These are phyloP conservation scores for Pseudohalonectria lignicola DNA, from an alignment of 2,329 filamentous ascomycete species.

Conservation along the genomic window DNA sequence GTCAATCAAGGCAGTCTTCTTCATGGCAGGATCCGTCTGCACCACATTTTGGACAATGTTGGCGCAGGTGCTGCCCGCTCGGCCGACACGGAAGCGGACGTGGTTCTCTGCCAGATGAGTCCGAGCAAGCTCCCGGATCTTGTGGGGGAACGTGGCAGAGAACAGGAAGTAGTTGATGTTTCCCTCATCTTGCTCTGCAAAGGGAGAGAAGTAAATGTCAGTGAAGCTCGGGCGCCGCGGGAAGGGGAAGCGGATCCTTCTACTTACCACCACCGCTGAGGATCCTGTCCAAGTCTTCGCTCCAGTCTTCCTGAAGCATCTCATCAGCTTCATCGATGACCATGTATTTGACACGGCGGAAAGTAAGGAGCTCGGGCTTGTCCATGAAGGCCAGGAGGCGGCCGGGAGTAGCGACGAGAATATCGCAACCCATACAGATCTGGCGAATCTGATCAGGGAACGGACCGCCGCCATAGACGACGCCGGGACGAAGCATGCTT, in stretches of 20 bases:
- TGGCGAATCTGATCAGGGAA: conserved; percentile 58
- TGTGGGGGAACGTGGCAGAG: conserved; percentile 85
- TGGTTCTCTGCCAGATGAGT: conserved; percentile 64
- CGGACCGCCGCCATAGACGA: conserved; percentile 78
- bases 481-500: conserved; percentile 85
- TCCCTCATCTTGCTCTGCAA: conserved; percentile 63
- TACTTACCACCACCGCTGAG: conserved; percentile 69
- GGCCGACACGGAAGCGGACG: conserved; percentile 75
- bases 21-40: conserved; percentile 51
- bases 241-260: background rate
- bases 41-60: conserved; percentile 77
- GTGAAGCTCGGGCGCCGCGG: background rate
- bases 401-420: conserved; percentile 81
- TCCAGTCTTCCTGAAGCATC: conserved; percentile 73
- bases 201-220: background rate
- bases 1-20: conserved; percentile 61
- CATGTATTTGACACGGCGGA: conserved; percentile 67
- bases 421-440: conserved; percentile 74
- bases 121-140: conserved; percentile 63
- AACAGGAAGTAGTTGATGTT: conserved; percentile 70
- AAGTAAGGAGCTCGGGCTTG: conserved; percentile 54
- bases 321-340: conserved; percentile 95
- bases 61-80: conserved; percentile 68
- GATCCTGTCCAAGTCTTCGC: conserved; percentile 61
- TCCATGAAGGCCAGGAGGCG: conserved; percentile 78